Percentiles rank a stretch among this genome's conserved stretches.
These are phyloP conservation scores for Coniella vitis DNA, from an alignment of 2,329 filamentous ascomycete genomes.

Conservation along the genomic window DNA sequence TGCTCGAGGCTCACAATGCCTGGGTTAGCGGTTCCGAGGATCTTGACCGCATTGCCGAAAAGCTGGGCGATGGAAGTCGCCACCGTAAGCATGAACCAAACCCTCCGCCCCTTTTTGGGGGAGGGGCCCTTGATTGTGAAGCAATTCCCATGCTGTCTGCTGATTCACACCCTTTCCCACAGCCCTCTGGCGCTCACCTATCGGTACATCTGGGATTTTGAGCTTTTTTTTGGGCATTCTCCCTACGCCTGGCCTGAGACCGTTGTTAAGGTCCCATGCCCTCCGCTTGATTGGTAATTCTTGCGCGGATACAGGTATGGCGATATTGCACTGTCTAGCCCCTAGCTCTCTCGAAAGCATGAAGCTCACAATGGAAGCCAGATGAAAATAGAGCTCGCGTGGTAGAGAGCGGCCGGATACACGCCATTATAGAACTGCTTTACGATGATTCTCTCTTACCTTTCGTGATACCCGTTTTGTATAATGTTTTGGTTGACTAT, in stretches of 20 bases:
- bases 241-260: constrained; percentile 29
- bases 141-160: background rate
- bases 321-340: background rate
- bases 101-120: background rate
- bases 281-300: constrained; percentile 56
- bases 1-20: constrained; percentile 32
- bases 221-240: constrained; percentile 48
- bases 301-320: constrained; percentile 51
- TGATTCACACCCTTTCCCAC: constrained; percentile 1
- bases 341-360: background rate
- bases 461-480: constrained; percentile 52
- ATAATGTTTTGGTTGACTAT: constrained; percentile 58
- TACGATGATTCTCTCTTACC: constrained; percentile 39
- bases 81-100: constrained; percentile 39
- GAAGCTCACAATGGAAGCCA: constrained; percentile 17
- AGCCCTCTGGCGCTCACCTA: constrained; percentile 51
- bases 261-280: constrained; percentile 44
- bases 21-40: constrained; percentile 34
- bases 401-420: constrained; percentile 41
- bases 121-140: background rate
- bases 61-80: constrained; percentile 48
- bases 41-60: constrained; percentile 42
- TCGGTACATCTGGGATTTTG: constrained; percentile 52
- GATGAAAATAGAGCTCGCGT: constrained; percentile 54
- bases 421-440: constrained; percentile 41